phyloP scores from a whole-genome alignment of 805 yeast species.

The Spathaspora gorwiae region DNA sequence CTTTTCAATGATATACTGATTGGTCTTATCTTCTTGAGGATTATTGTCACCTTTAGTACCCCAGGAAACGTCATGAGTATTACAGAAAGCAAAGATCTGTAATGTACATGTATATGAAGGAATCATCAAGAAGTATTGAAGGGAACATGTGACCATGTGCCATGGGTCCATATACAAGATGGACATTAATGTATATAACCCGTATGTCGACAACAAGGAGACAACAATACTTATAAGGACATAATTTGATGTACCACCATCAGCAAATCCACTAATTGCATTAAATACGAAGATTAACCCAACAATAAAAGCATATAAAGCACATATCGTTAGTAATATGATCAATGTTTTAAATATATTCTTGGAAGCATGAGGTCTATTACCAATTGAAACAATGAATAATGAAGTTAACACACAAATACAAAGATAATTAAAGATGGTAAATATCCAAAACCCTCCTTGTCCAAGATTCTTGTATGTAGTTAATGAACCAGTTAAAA shows the following conservation, averaged over 20 bases:
- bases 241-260: slow-evolving; percentile 34
- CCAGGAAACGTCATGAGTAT: slow-evolving; percentile 98
- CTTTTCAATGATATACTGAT: slow-evolving; percentile 77
- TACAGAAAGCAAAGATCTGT: slow-evolving; percentile 95
- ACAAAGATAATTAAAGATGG: slow-evolving; percentile 80
- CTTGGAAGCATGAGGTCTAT: slow-evolving; percentile 94
- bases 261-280: slow-evolving; percentile 42
- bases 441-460: slow-evolving; percentile 83
- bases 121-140: slow-evolving; percentile 82
- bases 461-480: slow-evolving; percentile 45
- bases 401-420: slow-evolving; percentile 81
- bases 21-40: slow-evolving; percentile 57
- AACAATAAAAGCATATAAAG: slow-evolving; percentile 73
- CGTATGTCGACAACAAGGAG: slow-evolving; percentile 86
- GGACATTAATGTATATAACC: slow-evolving; percentile 79
- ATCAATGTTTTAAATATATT: slow-evolving; percentile 71
- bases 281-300: slow-evolving; percentile 75
- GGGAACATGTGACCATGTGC: slow-evolving; percentile 85
- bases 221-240: slow-evolving; percentile 75
- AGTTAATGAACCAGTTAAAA: slow-evolving; percentile 79
- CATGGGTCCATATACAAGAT: slow-evolving; percentile 89
- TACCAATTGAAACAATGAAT: slow-evolving; percentile 92
- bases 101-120: slow-evolving; percentile 91
- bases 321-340: slow-evolving; percentile 69
- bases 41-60: slow-evolving; percentile 95